Percentiles rank a stretch among this genome's conserved stretches.
Conservation (phyloP, 2,329 filamentous ascomycete genomes). For the Xylaria sp. region DNA sequence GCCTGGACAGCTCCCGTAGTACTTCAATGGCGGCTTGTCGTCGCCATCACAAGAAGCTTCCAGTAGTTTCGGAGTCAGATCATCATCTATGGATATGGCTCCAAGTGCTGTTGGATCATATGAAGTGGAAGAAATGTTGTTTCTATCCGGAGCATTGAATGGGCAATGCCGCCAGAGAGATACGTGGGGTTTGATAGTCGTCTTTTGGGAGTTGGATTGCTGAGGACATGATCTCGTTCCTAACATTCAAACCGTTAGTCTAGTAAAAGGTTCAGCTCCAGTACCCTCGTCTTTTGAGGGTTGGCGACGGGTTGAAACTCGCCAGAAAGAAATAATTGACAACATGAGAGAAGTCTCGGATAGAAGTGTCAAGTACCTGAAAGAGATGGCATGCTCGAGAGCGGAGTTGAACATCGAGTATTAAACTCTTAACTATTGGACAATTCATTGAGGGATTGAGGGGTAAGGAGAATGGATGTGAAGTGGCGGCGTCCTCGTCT, state of each 20-base stretch:
- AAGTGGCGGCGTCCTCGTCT: background rate
- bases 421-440: background rate
- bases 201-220: background rate
- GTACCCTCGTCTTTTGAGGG: background rate
- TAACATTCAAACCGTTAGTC: constrained; percentile 1
- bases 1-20: too few relatives aligned
- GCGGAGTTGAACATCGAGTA: constrained; percentile 2
- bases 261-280: background rate
- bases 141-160: background rate
- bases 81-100: background rate
- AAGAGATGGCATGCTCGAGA: constrained; percentile 15
- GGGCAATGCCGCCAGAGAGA: background rate
- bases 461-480: background rate
- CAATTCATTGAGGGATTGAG: constrained; percentile 8
- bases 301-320: background rate
- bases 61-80: background rate
- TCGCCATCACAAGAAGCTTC: background rate
- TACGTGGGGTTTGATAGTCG: background rate
- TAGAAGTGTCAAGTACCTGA: constrained; percentile 8
- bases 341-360: background rate
- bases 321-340: background rate
- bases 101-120: background rate
- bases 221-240: background rate
- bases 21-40: too few relatives aligned
- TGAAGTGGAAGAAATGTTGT: background rate